Evolutionary conservation across 1,139 yeast genomes (phyloP), one percentile per base, ranked within the genome.

Genomic region (Candida sp.): DNA sequence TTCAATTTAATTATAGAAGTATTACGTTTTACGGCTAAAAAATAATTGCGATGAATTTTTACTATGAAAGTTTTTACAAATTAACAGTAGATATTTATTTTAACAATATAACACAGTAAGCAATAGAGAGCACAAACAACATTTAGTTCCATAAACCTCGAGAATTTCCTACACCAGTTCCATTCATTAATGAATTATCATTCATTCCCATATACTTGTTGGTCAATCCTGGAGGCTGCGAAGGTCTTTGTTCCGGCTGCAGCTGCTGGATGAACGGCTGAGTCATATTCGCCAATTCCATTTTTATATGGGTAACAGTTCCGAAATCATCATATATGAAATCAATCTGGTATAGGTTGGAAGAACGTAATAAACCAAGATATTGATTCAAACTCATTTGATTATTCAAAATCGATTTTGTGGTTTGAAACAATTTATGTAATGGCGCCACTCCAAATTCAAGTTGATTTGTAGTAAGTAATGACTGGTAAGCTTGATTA

Each of bases 241-340:
- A 36, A 15, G 45, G 43, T 33, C 48, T 43, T 21, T 45, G 46
- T 42, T 12, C 46, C 46, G 7, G 47, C 46, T 11, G 42, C 29
- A 22, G 33, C 41, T 8, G 43, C 42, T 4, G 37, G 21, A 40
- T 38, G 15, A 38, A 12, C 21, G 41, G 39, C n/a, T 33, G 38
- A n/a, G 36, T 12, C 25, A 38, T 21, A 36, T 22, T 21, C 30
- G 35, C 22, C 7, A 33, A 34, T 34, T 23, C 29, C 22, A 67
- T 64, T 48, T 73, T 71, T 39, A 74, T 62, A 49, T 71, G 77
- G 11, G 73, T 70, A 2, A 76, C 77, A 9, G 66, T 67, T 2
- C 80, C 79, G 44, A 64, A 62, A 40, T 75, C 79, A 51, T 77
- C 82, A 52, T 72, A 74, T 32, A 71, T 56, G 39, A 75, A 58